These are phyloP conservation scores for Lodderomyces theae DNA, from an alignment of 1,139 yeast species.

Conservation along the genomic window DNA sequence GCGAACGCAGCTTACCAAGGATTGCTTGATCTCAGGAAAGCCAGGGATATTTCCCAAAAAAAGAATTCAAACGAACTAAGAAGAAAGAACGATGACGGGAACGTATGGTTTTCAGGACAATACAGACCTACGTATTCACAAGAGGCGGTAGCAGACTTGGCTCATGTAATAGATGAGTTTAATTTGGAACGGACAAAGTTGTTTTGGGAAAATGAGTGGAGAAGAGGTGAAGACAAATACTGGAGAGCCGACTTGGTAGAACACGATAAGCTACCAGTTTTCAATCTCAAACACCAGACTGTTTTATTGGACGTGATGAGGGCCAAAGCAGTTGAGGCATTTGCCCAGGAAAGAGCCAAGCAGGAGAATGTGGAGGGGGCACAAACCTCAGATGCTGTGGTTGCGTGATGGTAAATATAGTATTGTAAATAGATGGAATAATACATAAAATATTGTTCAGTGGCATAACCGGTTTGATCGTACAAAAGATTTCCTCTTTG, in stretches of 20 bases:
- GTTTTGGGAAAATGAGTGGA: slow-evolving; percentile 84
- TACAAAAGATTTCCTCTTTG: background rate
- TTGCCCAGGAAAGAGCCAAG: slow-evolving; percentile 20
- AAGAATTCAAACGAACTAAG: slow-evolving; percentile 68
- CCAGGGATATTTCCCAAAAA: slow-evolving; percentile 61
- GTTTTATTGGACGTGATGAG: slow-evolving; percentile 61
- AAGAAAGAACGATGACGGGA: slow-evolving; percentile 71
- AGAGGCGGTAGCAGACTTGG: slow-evolving; percentile 87
- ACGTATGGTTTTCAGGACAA: slow-evolving; percentile 82
- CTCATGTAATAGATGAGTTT: slow-evolving; percentile 66
- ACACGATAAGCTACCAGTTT: slow-evolving; percentile 59
- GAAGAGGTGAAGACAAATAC: slow-evolving; percentile 69
- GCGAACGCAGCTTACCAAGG: slow-evolving; percentile 77
- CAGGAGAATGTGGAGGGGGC: background rate
- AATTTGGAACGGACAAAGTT: slow-evolving; percentile 49
- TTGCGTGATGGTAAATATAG: background rate
- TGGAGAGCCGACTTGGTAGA: slow-evolving; percentile 60
- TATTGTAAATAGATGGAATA: background rate
- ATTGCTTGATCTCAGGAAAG: slow-evolving; percentile 67
- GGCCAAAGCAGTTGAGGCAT: slow-evolving; percentile 37
- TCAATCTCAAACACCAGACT: slow-evolving; percentile 63
- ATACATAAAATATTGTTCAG: no score
- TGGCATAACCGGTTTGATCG: no score
- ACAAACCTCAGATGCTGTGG: background rate
- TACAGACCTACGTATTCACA: slow-evolving; percentile 88